These are phyloP conservation scores for Acidomyces sp. DNA, from an alignment of 495 filamentous ascomycete species.

Conservation along the genomic window DNA sequence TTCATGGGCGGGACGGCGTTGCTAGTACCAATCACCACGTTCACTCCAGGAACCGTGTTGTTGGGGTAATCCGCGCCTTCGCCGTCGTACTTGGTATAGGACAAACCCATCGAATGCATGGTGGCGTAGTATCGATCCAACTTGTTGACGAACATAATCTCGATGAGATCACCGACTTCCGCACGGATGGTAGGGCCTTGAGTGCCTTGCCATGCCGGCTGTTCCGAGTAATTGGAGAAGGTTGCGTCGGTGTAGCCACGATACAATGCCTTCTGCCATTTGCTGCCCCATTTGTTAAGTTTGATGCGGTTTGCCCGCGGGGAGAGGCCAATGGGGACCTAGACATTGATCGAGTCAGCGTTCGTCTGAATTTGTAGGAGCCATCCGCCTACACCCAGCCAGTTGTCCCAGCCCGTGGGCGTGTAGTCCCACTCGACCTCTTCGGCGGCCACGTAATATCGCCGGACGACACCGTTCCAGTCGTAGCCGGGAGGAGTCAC, in stretches of 20 bases:
- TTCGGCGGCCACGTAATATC: constrained; percentile 14
- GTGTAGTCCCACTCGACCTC: constrained; percentile 13
- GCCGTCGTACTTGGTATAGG: constrained; percentile 13
- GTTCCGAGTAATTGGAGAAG: constrained; percentile 6
- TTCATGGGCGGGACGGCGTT: constrained; percentile 10
- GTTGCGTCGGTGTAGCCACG: constrained; percentile 17
- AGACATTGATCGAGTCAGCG: neutral
- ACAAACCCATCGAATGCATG: constrained; percentile 24
- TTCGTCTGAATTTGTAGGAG: neutral
- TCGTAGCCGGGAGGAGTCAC: constrained; percentile 4
- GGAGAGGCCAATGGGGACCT: constrained; percentile 12
- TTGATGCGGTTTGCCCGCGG: constrained; percentile 5
- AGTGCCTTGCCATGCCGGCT: constrained; percentile 18
- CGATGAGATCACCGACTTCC: constrained; percentile 25
- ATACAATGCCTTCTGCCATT: constrained; percentile 17
- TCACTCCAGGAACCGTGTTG: constrained; percentile 8
- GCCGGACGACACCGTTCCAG: constrained; percentile 9
- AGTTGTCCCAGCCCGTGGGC: constrained; percentile 17
- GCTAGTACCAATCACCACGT: constrained; percentile 3
- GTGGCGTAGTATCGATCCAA: constrained; percentile 19
- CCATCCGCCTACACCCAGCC: constrained; percentile 11
- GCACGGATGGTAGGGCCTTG: constrained; percentile 18
- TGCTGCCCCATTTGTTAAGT: constrained; percentile 11
- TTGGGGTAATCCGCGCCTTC: constrained; percentile 10
- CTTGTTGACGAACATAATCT: constrained; percentile 25